A percentile compares a stretch with the other conserved stretches of the same genome.
phyloP scores from a whole-genome alignment of 106 monocot species.

The Platanthera guangdongensis region DNA sequence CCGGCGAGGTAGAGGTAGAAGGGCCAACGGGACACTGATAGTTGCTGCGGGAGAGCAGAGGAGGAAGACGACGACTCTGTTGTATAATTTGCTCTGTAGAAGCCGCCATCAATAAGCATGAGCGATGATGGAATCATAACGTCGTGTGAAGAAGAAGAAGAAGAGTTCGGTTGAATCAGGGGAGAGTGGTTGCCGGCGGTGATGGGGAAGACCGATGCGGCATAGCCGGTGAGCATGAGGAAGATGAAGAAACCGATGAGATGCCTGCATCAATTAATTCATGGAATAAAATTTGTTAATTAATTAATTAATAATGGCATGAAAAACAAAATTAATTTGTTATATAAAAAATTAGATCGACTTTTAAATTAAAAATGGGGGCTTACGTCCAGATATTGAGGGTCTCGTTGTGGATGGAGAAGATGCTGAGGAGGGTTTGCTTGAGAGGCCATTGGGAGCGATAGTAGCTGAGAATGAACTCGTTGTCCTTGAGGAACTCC shows the following conservation, averaged over 20 bases:
- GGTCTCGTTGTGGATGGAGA: slow-evolving; percentile 56
- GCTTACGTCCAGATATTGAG: slow-evolving; percentile 52
- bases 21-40: slow-evolving; percentile 23
- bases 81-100: neutral
- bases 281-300: neutral
- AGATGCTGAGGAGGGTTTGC: slow-evolving; percentile 44
- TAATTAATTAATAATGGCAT: too few relatives aligned
- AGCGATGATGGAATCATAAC: neutral
- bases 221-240: slow-evolving; percentile 3
- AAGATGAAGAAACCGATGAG: slow-evolving; percentile 26
- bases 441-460: slow-evolving; percentile 45
- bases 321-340: neutral
- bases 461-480: slow-evolving; percentile 37
- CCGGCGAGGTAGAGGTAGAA: slow-evolving; percentile 44
- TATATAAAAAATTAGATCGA: too few relatives aligned
- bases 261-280: slow-evolving; percentile 10
- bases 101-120: too few relatives aligned
- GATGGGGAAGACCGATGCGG: neutral
- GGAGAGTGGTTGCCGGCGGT: neutral
- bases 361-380: neutral
- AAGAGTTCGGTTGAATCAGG: neutral
- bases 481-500: slow-evolving; percentile 40
- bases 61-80: neutral
- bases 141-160: neutral
- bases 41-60: neutral